Conservation (phyloP, 73 alveolate species). For the Tetrahymena elliotti region DNA sequence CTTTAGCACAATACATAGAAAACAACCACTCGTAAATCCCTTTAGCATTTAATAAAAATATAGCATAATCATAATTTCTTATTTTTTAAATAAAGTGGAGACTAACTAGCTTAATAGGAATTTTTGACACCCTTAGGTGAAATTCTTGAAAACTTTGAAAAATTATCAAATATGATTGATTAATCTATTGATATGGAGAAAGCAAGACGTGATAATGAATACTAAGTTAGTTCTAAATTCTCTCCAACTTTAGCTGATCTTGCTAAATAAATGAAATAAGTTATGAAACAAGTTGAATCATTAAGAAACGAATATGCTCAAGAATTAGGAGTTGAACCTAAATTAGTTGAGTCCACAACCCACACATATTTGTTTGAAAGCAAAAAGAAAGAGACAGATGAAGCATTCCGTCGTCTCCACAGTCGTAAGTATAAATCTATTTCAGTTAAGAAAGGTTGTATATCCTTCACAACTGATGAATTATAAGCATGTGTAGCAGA, state of each 20-base stretch:
- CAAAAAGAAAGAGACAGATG: slow-evolving; percentile 68
- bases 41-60: not conserved
- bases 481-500: slow-evolving; percentile 54
- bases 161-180: slow-evolving; percentile 62
- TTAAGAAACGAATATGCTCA: slow-evolving; percentile 48
- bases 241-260: slow-evolving; percentile 48
- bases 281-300: slow-evolving; percentile 56
- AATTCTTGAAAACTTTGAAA: slow-evolving; percentile 45
- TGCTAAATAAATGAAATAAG: slow-evolving; percentile 47
- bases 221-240: slow-evolving; percentile 68
- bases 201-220: slow-evolving; percentile 59
- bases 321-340: slow-evolving; percentile 50
- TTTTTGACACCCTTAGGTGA: slow-evolving; percentile 48
- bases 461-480: slow-evolving; percentile 60
- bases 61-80: slow-evolving; percentile 34
- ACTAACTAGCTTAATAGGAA: slow-evolving; percentile 10
- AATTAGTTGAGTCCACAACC: slow-evolving; percentile 50
- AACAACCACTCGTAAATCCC: not conserved
- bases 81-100: slow-evolving; percentile 8
- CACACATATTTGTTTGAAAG: slow-evolving; percentile 69
- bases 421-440: slow-evolving; percentile 50
- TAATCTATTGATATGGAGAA: slow-evolving; percentile 64
- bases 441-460: slow-evolving; percentile 60
- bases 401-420: slow-evolving; percentile 51
- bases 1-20: not conserved